A percentile compares a stretch with the other conserved stretches of the same genome.
These are phyloP conservation scores for Isatis lusitanica DNA, from an alignment of 441 rosid genomes.

Conservation along the genomic window DNA sequence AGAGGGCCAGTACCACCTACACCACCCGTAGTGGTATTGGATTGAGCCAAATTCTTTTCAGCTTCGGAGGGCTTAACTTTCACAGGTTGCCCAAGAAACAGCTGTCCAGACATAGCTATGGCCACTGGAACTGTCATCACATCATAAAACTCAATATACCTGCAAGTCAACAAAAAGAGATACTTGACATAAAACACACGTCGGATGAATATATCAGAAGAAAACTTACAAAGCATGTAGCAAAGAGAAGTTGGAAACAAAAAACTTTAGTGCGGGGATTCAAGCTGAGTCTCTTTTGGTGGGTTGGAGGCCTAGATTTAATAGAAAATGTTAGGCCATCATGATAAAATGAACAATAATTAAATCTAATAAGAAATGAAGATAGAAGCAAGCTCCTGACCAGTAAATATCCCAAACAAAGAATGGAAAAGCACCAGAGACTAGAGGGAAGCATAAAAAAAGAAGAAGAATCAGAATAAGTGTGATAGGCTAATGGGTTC, in stretches of 20 bases:
- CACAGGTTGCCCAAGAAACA: slow-evolving; percentile 86
- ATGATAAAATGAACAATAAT: slow-evolving; percentile 24
- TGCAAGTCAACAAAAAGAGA: slow-evolving; percentile 43
- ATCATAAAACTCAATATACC: slow-evolving; percentile 92
- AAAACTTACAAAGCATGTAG: slow-evolving; percentile 58
- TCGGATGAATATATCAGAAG: slow-evolving; percentile 23
- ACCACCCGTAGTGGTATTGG: slow-evolving; percentile 54
- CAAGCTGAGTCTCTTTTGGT: slow-evolving; percentile 74
- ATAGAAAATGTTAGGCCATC: slow-evolving; percentile 57
- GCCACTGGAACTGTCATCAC: slow-evolving; percentile 95
- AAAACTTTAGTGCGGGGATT: slow-evolving; percentile 66
- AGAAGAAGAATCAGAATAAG: slow-evolving; percentile 35
- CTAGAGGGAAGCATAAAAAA: slow-evolving; percentile 25
- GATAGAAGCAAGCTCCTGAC: slow-evolving; percentile 11
- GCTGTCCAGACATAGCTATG: slow-evolving; percentile 85
- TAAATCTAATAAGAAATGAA: slow-evolving; percentile 23
- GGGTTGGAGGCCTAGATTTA: slow-evolving; percentile 54
- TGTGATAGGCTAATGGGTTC: slow-evolving; percentile 30
- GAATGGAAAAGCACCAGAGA: neutral
- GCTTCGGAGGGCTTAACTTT: slow-evolving; percentile 99
- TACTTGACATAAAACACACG: slow-evolving; percentile 43
- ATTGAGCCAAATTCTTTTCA: slow-evolving; percentile 89
- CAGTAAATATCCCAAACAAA: slow-evolving; percentile 10
- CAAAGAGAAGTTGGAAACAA: slow-evolving; percentile 63
- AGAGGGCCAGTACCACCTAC: slow-evolving; percentile 64